Conservation (phyloP, 352 stramenopile genomes). For the Globisporangium paroecandrum region DNA sequence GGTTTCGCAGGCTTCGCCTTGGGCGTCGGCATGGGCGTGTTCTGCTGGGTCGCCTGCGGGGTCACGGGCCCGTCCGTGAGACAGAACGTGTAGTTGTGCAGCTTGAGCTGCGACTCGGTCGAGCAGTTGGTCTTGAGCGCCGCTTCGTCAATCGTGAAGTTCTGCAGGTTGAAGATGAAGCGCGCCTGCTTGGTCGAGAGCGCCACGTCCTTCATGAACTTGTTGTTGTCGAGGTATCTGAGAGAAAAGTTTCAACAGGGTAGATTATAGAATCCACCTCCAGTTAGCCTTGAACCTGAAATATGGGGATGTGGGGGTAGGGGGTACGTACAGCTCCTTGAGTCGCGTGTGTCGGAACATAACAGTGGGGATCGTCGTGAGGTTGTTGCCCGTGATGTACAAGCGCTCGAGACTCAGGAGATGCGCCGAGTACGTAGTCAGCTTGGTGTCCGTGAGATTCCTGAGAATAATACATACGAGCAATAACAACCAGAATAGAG, state of each 20-base stretch:
- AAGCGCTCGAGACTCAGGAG: background rate
- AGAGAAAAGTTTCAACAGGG: background rate
- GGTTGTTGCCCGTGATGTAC: slow-evolving; percentile 6
- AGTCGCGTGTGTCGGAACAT: slow-evolving; percentile 3
- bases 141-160: slow-evolving; percentile 1
- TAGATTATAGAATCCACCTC: background rate
- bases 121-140: slow-evolving; percentile 1
- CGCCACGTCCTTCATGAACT: background rate
- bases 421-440: background rate
- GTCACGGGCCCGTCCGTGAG: background rate
- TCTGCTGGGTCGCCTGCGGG: background rate
- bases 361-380: slow-evolving; percentile 1
- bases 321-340: slow-evolving; percentile 1
- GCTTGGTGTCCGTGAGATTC: background rate
- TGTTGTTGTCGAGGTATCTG: slow-evolving; percentile 4
- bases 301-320: background rate
- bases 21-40: background rate
- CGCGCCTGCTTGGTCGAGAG: slow-evolving; percentile 4
- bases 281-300: background rate
- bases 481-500: background rate
- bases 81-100: slow-evolving; percentile 8
- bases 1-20: background rate
- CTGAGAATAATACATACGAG: background rate
- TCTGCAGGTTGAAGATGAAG: slow-evolving; percentile 8
- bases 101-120: slow-evolving; percentile 7